Evolutionary conservation across 2,329 filamentous ascomycete genomes (phyloP), one percentile per base, ranked within the genome.

Genomic region (Mariannaea elegans): DNA sequence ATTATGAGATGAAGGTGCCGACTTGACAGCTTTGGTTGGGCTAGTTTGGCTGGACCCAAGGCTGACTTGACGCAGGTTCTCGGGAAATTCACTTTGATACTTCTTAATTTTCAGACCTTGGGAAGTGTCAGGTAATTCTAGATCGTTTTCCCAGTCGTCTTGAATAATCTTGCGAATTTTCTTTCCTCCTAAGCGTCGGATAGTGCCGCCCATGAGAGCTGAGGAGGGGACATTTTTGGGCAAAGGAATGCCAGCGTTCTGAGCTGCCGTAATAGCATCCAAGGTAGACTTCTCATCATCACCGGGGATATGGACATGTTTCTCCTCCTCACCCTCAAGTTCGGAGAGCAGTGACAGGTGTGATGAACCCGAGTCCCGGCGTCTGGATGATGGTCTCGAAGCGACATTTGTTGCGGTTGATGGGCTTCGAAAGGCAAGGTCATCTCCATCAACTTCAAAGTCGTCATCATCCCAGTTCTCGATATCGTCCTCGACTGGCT

Each of bases 191-290:
- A 98, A 83, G 67, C 94, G 85, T 79, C 96, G 97, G 73, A 98
- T 98, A 9, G 93, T 94, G 51, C 95, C 95, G 52, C 94, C 94
- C 74, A 95, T 86, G 39, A 99, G 81, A 27, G 95, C 95, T 18
- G 94, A 97, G 27, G 91, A 87, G 1, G 94, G 93, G 29, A 98
- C 88, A 73, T 94, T 94, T 50, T 87, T 82, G 24, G 95, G 95
- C 56, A 98, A 87, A 7, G 95, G 94, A 65, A 99, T 97, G 67
- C 95, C 95, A 23, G 93, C 94, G 73, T 88, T 89, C 71, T 93
- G 91, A 31, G 94, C 94, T 7, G 93, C 91, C 21, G 91, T 87
- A 70, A 99, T 94, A 61, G 95, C 94, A 73, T 96, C 91, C 68
- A 89, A 80, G 9, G 91, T 96, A 1, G 92, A 92, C 64, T 87